Evolutionary conservation across 2,329 filamentous ascomycete species (phyloP).

Genomic region (Fusarium sororula): DNA sequence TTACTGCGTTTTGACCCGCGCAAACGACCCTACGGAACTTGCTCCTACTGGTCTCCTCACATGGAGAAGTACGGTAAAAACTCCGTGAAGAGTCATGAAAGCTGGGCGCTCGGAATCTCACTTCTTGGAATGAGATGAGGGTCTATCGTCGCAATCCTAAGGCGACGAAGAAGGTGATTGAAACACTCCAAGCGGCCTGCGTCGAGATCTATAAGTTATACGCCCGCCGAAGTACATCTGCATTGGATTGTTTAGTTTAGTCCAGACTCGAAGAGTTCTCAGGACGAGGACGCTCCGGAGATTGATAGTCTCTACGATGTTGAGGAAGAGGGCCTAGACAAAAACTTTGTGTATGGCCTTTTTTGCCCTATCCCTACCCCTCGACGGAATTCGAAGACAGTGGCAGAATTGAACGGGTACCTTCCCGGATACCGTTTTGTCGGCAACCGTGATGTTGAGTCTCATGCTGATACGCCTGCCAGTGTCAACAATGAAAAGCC

Average conservation of each 20-base stretch:
- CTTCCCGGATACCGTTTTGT: not conserved
- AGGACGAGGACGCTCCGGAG: not conserved
- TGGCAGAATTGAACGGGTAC: not conserved
- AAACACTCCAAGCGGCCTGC: not conserved
- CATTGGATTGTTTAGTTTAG: not conserved
- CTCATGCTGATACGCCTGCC: not conserved
- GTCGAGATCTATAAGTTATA: not conserved
- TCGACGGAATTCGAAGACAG: not conserved
- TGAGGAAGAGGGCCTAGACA: not conserved
- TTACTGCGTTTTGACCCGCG: not conserved
- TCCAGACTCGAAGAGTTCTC: not conserved
- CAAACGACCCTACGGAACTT: conserved; percentile 36
- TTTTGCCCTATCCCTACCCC: not conserved
- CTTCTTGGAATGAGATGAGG: conserved; percentile 41
- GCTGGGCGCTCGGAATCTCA: conserved; percentile 47
- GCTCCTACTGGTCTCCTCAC: conserved; percentile 43
- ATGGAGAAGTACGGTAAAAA: conserved; percentile 30
- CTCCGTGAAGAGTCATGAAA: conserved; percentile 41
- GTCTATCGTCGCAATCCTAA: not conserved
- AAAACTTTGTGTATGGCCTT: not conserved
- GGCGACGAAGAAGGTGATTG: not conserved
- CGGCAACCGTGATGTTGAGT: not conserved
- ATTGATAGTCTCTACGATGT: fast-evolving
- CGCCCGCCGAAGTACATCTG: not conserved
- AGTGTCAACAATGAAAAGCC: not conserved